Percentiles rank a stretch among this genome's conserved stretches.
Evolutionary conservation across 192 early-diverging fungal genomes (phyloP).

Genomic region (Coemansia sp.): DNA sequence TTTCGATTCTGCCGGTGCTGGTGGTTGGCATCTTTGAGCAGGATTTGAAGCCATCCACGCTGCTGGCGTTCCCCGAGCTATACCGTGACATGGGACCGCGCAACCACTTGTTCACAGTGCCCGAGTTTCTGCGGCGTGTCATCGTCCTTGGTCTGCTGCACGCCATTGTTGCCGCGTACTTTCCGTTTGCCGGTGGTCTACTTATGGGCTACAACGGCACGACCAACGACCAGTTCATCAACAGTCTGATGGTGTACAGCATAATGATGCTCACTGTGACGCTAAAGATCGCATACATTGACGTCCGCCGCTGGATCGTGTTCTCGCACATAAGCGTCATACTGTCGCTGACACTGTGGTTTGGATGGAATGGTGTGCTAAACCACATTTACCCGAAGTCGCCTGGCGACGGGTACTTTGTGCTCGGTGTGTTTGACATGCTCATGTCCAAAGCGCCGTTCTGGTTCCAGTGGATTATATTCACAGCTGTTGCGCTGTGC

Average conservation of each 20-base stretch:
- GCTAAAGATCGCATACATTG: slow-evolving; percentile 67
- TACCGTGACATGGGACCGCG: slow-evolving; percentile 58
- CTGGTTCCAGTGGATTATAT: slow-evolving; percentile 60
- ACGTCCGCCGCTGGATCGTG: slow-evolving; percentile 62
- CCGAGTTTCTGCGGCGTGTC: slow-evolving; percentile 46
- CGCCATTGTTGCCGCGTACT: slow-evolving; percentile 34
- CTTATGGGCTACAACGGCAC: slow-evolving; percentile 28
- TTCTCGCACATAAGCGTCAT: slow-evolving; percentile 61
- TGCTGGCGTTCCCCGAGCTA: slow-evolving; percentile 68
- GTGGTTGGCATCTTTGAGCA: slow-evolving; percentile 81
- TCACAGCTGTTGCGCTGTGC: slow-evolving; percentile 53
- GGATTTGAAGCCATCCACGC: slow-evolving; percentile 64
- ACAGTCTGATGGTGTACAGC: slow-evolving; percentile 58
- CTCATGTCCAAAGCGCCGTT: slow-evolving; percentile 51
- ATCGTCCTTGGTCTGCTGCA: slow-evolving; percentile 56
- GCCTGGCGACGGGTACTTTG: slow-evolving; percentile 55
- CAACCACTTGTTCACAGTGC: slow-evolving; percentile 51
- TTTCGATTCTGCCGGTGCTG: slow-evolving; percentile 75
- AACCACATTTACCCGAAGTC: slow-evolving; percentile 57
- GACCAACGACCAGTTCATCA: slow-evolving; percentile 56
- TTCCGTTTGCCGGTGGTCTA: slow-evolving; percentile 35
- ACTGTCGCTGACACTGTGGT: slow-evolving; percentile 58
- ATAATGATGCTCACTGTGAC: slow-evolving; percentile 66
- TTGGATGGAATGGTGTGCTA: slow-evolving; percentile 63
- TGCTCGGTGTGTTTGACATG: slow-evolving; percentile 54